Evolutionary conservation across 2,329 filamentous ascomycete genomes (phyloP).

Genomic region (Corniculantispora saksenae): DNA sequence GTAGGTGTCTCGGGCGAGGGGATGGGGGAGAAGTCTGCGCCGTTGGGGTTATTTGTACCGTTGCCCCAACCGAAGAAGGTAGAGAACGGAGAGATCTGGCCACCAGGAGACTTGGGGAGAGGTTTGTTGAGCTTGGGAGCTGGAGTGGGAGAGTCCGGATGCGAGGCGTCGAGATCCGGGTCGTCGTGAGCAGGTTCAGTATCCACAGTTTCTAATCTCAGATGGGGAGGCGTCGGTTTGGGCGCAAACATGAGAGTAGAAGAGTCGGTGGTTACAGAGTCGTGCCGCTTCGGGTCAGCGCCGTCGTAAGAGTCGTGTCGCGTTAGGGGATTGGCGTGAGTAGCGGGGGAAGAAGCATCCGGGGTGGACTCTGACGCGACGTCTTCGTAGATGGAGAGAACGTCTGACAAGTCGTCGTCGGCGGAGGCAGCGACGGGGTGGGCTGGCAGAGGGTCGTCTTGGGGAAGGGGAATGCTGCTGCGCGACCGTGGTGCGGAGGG

Average conservation of each 20-base stretch:
- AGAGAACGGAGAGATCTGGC: constrained; percentile 49
- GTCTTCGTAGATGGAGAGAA: constrained; percentile 46
- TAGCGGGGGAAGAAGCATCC: constrained; percentile 30
- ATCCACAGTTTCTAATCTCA: constrained; percentile 49
- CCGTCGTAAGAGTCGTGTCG: constrained; percentile 32
- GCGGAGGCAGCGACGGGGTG: background rate
- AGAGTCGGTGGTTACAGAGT: background rate
- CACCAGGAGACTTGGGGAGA: constrained; percentile 54
- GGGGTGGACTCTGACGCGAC: constrained; percentile 29
- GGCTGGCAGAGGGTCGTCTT: constrained; percentile 23
- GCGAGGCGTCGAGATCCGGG: constrained; percentile 25
- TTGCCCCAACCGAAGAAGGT: constrained; percentile 56
- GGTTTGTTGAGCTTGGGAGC: constrained; percentile 53
- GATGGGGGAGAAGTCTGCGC: constrained; percentile 54
- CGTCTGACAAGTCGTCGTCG: constrained; percentile 37
- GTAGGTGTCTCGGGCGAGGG: constrained; percentile 53
- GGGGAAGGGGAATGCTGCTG: constrained; percentile 43
- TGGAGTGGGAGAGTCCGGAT: constrained; percentile 28
- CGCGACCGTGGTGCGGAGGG: constrained; percentile 29
- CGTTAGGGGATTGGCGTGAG: constrained; percentile 21
- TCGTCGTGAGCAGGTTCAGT: constrained; percentile 25
- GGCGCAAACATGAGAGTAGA: constrained; percentile 47
- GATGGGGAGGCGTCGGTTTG: constrained; percentile 54
- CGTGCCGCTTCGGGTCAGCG: constrained; percentile 34
- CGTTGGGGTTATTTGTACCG: constrained; percentile 24